Conservation (phyloP, 805 yeast species). For the Metschnikowia gelsemii region DNA sequence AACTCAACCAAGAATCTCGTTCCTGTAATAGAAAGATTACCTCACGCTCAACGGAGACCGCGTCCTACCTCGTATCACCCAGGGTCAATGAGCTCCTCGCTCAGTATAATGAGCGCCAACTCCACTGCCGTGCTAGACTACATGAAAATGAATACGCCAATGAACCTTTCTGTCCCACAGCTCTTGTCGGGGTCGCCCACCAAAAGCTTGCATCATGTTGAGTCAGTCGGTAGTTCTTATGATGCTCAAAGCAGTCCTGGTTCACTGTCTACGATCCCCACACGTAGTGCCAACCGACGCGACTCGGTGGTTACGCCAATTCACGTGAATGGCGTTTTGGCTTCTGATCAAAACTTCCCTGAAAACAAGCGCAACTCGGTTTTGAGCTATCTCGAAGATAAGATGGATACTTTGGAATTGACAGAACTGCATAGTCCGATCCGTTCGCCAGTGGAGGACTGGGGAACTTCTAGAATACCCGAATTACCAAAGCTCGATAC, state of each 20-base stretch:
- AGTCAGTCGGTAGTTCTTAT: slow-evolving; percentile 21
- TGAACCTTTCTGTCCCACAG: slow-evolving; percentile 31
- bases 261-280: slow-evolving; percentile 16
- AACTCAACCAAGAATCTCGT: slow-evolving; percentile 13
- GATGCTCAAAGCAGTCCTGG: slow-evolving; percentile 15
- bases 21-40: slow-evolving; percentile 33
- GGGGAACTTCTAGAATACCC: slow-evolving; percentile 4
- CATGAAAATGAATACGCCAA: slow-evolving; percentile 35
- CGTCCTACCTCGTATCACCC: slow-evolving; percentile 88
- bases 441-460: slow-evolving; percentile 12
- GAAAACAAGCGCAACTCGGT: slow-evolving; percentile 40
- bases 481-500: slow-evolving; percentile 20
- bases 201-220: slow-evolving; percentile 30
- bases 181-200: slow-evolving; percentile 43
- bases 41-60: slow-evolving; percentile 55
- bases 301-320: slow-evolving; percentile 44
- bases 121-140: slow-evolving; percentile 31
- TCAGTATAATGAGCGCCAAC: slow-evolving; percentile 14
- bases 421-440: slow-evolving; percentile 31
- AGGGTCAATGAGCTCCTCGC: slow-evolving; percentile 42
- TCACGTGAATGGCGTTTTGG: slow-evolving; percentile 44
- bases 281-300: slow-evolving; percentile 15
- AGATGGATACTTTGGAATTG: slow-evolving; percentile 42
- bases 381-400: slow-evolving; percentile 44
- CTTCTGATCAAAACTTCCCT: slow-evolving; percentile 25